Conservation (phyloP, 768 basidiomycete genomes). For the Termitomyces titanicus region DNA sequence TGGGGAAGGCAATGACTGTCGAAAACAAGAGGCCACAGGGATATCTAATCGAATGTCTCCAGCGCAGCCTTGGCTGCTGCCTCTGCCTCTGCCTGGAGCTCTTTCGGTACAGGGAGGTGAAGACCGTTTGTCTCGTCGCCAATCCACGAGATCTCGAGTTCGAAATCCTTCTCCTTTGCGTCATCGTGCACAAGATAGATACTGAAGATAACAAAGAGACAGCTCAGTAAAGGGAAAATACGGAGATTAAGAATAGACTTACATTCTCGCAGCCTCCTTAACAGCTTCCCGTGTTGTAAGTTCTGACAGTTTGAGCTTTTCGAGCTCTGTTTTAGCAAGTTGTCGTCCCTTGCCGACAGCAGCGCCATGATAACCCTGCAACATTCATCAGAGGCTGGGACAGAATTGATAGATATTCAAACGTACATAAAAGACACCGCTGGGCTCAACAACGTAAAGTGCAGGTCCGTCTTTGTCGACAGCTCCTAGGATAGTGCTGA, state of each 20-base stretch:
- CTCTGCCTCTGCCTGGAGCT: slow-evolving; percentile 83
- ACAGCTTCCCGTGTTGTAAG: slow-evolving; percentile 84
- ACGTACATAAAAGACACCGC: slow-evolving; percentile 85
- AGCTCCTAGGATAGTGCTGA: slow-evolving; percentile 87
- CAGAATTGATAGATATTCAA: background rate
- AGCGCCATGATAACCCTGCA: slow-evolving; percentile 88
- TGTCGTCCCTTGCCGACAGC: slow-evolving; percentile 99
- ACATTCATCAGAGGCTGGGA: background rate
- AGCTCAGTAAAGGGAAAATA: background rate
- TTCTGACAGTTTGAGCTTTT: slow-evolving; percentile 87
- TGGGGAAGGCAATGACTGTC: slow-evolving; percentile 5
- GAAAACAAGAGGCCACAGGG: slow-evolving; percentile 12
- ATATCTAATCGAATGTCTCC: slow-evolving; percentile 49
- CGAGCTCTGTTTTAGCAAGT: slow-evolving; percentile 95
- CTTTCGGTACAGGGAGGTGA: slow-evolving; percentile 83
- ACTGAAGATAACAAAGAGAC: slow-evolving; percentile 38
- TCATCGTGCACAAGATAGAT: slow-evolving; percentile 98
- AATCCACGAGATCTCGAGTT: slow-evolving; percentile 97
- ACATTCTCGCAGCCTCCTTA: slow-evolving; percentile 94
- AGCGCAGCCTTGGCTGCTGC: slow-evolving; percentile 82
- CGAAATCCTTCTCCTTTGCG: slow-evolving; percentile 97
- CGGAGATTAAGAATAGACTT: slow-evolving; percentile 25
- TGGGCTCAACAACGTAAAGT: slow-evolving; percentile 91
- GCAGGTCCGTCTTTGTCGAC: slow-evolving; percentile 86
- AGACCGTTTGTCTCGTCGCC: slow-evolving; percentile 76